Percentiles rank a stretch among this genome's conserved stretches.
Evolutionary conservation across 139 green algal species (phyloP).

Genomic region (Zygnema cylindricum): DNA sequence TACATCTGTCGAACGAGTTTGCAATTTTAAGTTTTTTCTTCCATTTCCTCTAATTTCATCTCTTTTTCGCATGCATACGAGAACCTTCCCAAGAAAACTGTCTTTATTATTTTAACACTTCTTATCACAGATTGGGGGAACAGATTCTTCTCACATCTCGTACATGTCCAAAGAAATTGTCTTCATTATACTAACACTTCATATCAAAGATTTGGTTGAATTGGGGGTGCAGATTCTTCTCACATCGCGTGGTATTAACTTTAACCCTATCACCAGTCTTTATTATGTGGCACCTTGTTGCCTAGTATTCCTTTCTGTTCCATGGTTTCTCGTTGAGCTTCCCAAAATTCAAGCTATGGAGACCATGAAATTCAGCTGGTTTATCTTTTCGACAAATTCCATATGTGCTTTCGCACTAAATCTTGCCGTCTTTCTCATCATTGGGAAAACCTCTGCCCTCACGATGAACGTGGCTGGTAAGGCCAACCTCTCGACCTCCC

Average conservation of each 20-base stretch:
- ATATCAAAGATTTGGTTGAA: not conserved
- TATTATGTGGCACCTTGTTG: conserved; percentile 90
- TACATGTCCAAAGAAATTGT: not conserved
- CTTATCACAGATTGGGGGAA: too few species aligned
- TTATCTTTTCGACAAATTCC: conserved; percentile 88
- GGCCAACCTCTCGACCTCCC: too few species aligned
- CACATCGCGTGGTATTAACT: conserved; percentile 79
- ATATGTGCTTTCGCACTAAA: conserved; percentile 82
- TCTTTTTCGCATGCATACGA: not conserved
- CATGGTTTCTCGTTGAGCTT: conserved; percentile 73
- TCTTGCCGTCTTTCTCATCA: conserved; percentile 69
- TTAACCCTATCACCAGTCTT: conserved; percentile 87
- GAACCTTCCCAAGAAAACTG: too few species aligned
- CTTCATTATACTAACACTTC: too few species aligned
- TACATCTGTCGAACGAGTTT: too few species aligned
- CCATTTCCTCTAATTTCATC: too few species aligned
- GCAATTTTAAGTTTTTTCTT: too few species aligned
- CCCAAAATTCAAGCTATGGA: conserved; percentile 35
- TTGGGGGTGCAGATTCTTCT: conserved; percentile 82
- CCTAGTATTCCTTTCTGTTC: conserved; percentile 77
- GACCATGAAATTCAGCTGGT: conserved; percentile 68
- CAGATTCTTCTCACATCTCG: too few species aligned
- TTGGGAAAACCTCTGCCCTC: conserved; percentile 90
- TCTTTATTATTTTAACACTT: too few species aligned
- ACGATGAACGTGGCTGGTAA: conserved; percentile 77